These are phyloP conservation scores for Tremellales sp. DNA, from an alignment of 1,284 basidiomycete genomes.

Conservation along the genomic window DNA sequence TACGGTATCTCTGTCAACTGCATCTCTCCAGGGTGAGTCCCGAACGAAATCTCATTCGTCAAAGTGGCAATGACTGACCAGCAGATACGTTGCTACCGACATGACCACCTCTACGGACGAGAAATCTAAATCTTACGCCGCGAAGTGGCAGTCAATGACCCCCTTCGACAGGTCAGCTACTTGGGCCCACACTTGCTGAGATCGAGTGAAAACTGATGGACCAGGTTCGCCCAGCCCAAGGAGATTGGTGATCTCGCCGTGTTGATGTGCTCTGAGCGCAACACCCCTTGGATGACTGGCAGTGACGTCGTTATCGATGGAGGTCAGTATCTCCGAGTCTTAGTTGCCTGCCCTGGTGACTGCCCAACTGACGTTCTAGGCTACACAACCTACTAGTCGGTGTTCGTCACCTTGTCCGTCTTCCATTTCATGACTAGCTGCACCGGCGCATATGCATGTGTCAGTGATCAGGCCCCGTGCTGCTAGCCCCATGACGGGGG, in stretches of 20 bases:
- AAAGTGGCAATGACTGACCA: neutral
- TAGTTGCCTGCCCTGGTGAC: too few relatives aligned
- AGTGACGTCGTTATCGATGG: conserved; percentile 46
- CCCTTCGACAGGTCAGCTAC: conserved; percentile 33
- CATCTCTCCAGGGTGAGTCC: conserved; percentile 38
- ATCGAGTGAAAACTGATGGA: neutral
- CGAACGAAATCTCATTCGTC: too few relatives aligned
- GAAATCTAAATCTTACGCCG: conserved; percentile 21
- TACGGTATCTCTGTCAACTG: conserved; percentile 44
- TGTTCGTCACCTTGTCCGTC: too few relatives aligned
- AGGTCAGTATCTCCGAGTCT: too few relatives aligned
- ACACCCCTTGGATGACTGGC: conserved; percentile 42
- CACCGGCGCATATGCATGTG: too few relatives aligned
- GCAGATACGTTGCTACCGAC: conserved; percentile 46
- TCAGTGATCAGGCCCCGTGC: too few relatives aligned
- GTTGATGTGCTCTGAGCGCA: conserved; percentile 27
- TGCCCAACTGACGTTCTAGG: too few relatives aligned
- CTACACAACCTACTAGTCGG: too few relatives aligned
- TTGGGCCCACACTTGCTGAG: neutral
- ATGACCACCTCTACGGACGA: conserved; percentile 42
- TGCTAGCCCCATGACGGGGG: too few relatives aligned
- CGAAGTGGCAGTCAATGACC: conserved; percentile 38
- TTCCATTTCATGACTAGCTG: too few relatives aligned
- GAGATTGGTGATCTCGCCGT: conserved; percentile 43
- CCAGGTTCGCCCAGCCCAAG: conserved; percentile 35